These are phyloP conservation scores for Macrophomina tecta DNA, from an alignment of 2,329 filamentous ascomycete species.

Conservation along the genomic window DNA sequence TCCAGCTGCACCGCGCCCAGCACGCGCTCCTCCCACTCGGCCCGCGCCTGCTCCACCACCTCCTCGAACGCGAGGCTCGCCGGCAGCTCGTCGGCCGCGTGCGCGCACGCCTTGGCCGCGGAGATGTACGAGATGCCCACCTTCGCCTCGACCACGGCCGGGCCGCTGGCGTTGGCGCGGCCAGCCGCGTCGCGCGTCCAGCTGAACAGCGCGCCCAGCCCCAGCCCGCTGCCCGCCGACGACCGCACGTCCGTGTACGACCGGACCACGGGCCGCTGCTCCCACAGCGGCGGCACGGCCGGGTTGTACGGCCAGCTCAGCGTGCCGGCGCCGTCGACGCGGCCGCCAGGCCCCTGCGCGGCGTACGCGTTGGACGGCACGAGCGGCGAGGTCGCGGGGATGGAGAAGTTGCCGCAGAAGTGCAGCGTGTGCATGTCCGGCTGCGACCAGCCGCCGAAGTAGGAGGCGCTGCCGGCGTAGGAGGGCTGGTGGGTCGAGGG, in stretches of 20 bases:
- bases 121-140: constrained; percentile 74
- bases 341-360: constrained; percentile 35
- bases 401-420: constrained; percentile 43
- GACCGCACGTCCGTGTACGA: constrained; percentile 31
- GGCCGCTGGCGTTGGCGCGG: constrained; percentile 33
- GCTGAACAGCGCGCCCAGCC: constrained; percentile 57
- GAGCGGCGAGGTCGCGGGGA: constrained; percentile 34
- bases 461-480: constrained; percentile 57
- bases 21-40: constrained; percentile 58
- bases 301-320: constrained; percentile 33
- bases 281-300: constrained; percentile 24
- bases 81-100: constrained; percentile 62
- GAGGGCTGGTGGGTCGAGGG: constrained; percentile 33
- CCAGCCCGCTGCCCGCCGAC: constrained; percentile 29
- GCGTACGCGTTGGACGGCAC: constrained; percentile 31
- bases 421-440: constrained; percentile 44
- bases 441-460: constrained; percentile 49
- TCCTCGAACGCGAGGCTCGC: constrained; percentile 48
- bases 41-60: constrained; percentile 48
- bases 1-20: constrained; percentile 59
- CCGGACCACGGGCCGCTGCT: constrained; percentile 26
- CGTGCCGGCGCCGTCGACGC: constrained; percentile 31
- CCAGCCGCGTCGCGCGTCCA: constrained; percentile 39
- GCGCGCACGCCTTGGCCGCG: constrained; percentile 66
- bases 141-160: constrained; percentile 53